Conservation (phyloP, 306 rosid species). For the Castanea sativa region DNA sequence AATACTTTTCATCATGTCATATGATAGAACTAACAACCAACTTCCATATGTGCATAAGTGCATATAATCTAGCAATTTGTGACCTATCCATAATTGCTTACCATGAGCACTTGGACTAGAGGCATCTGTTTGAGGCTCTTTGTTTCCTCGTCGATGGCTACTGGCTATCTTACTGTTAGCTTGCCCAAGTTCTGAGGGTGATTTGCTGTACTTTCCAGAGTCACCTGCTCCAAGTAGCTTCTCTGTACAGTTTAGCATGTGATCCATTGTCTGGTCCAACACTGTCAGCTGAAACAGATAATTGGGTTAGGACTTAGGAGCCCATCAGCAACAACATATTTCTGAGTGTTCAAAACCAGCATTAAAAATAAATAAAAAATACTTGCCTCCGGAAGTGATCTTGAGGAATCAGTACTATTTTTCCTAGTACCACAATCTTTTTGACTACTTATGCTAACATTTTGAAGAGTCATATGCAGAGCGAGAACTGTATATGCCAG, state of each 20-base stretch:
- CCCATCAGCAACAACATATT: neutral
- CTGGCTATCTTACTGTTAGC: conserved; percentile 31
- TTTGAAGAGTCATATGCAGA: conserved; percentile 59
- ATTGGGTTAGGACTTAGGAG: neutral
- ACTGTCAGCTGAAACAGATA: conserved; percentile 35
- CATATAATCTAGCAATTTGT: conserved; percentile 13
- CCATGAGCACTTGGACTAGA: conserved; percentile 38
- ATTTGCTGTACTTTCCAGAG: conserved; percentile 21
- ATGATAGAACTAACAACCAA: neutral
- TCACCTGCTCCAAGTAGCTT: conserved; percentile 50
- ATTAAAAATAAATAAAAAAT: neutral
- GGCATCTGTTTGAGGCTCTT: conserved; percentile 29
- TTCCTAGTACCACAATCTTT: conserved; percentile 33
- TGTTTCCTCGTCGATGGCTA: conserved; percentile 25
- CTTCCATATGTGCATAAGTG: neutral
- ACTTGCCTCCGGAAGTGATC: conserved; percentile 58
- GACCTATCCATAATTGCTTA: conserved; percentile 27
- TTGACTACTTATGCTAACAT: conserved; percentile 29
- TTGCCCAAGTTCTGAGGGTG: conserved; percentile 26
- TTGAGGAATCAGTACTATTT: conserved; percentile 37
- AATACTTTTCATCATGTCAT: neutral
- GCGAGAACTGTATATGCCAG: conserved; percentile 73
- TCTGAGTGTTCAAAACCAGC: conserved; percentile 3
- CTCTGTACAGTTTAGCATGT: conserved; percentile 54
- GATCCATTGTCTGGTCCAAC: conserved; percentile 59